A percentile compares a stretch with the other conserved stretches of the same genome.
Evolutionary conservation across 129 eudicot species (phyloP).

Genomic region (Arctium lappa): DNA sequence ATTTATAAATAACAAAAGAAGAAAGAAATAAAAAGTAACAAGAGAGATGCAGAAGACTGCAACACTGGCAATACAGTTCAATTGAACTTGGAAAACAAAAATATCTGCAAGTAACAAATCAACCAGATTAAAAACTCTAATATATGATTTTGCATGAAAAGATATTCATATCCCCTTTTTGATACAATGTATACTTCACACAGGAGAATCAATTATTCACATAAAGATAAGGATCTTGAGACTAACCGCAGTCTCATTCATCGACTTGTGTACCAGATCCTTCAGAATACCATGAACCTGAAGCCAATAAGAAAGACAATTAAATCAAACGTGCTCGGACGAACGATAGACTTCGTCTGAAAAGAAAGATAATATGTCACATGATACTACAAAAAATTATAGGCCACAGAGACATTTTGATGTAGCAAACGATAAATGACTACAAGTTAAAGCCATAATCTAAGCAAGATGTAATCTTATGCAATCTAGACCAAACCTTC

Average conservation of each 20-base stretch:
- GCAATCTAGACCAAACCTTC: background rate
- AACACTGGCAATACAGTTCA: background rate
- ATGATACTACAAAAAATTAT: background rate
- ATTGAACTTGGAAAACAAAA: background rate
- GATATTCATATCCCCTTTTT: background rate
- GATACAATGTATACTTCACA: background rate
- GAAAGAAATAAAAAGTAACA: too few species aligned
- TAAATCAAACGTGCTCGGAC: background rate
- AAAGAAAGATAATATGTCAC: background rate
- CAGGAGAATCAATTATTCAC: background rate
- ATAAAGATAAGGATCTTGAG: conserved; percentile 10
- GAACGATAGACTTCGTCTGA: background rate
- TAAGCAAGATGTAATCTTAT: background rate
- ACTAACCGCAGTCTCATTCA: conserved; percentile 80
- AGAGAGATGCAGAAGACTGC: too few species aligned
- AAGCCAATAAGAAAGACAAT: conserved; percentile 15
- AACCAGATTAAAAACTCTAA: background rate
- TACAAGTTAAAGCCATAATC: background rate
- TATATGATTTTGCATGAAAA: background rate
- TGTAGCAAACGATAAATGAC: background rate
- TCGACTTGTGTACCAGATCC: conserved; percentile 90
- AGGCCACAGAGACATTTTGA: background rate
- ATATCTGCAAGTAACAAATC: background rate
- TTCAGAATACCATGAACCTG: conserved; percentile 91
- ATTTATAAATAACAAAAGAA: too few species aligned